phyloP scores from a whole-genome alignment of 768 basidiomycete genomes.

The Trametes elegans region DNA sequence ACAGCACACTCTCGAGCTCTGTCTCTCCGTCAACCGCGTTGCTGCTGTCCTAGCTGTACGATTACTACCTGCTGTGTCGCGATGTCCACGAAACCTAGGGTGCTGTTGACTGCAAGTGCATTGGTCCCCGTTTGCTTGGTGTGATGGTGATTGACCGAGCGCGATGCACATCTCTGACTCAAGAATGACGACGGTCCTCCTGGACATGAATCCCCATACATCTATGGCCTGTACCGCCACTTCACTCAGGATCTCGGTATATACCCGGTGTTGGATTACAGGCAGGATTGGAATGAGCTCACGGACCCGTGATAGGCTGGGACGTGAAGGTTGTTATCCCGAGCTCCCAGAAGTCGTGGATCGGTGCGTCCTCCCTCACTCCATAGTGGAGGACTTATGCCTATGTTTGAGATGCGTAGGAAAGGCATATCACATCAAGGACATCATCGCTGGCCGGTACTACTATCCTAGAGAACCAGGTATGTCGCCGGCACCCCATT shows the following conservation, averaged over 20 bases:
- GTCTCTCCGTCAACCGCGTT: neutral
- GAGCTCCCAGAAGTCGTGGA: conserved; percentile 85
- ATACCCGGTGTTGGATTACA: too few relatives aligned
- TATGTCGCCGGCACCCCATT: conserved; percentile 24
- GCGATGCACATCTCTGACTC: neutral
- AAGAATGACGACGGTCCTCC: conserved; percentile 90
- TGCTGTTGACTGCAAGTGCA: conserved; percentile 44
- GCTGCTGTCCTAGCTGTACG: neutral
- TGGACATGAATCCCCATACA: conserved; percentile 66
- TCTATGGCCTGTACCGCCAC: conserved; percentile 66
- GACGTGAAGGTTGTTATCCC: conserved; percentile 79
- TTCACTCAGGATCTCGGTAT: conserved; percentile 60
- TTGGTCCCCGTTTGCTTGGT: neutral
- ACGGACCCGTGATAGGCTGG: conserved; percentile 50
- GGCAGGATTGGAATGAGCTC: too few relatives aligned
- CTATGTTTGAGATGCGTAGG: conserved; percentile 51
- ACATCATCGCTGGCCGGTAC: conserved; percentile 65
- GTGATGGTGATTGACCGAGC: neutral
- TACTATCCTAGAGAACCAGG: conserved; percentile 71
- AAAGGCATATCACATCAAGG: conserved; percentile 78
- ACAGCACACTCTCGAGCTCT: neutral
- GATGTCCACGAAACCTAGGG: conserved; percentile 23
- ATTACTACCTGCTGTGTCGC: neutral
- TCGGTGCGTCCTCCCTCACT: conserved; percentile 50
- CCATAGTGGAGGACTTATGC: too few relatives aligned